These are phyloP conservation scores for Xylaria intraflava DNA, from an alignment of 495 filamentous ascomycete species.

Conservation along the genomic window DNA sequence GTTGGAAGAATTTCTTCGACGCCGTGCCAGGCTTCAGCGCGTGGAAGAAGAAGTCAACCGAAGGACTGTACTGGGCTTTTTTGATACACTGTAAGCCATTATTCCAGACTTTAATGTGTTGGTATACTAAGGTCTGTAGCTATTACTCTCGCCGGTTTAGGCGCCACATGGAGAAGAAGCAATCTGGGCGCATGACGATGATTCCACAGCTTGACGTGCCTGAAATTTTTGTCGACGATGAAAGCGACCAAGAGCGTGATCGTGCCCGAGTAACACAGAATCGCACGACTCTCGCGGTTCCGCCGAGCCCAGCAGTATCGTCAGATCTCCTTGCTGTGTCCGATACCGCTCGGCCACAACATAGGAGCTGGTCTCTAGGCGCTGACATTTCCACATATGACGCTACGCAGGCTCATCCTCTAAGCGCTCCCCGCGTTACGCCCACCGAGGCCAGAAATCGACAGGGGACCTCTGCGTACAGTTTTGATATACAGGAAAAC, in stretches of 20 bases:
- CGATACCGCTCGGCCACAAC: slow-evolving; percentile 28
- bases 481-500: slow-evolving; percentile 36
- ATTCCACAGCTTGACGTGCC: slow-evolving; percentile 80
- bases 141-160: slow-evolving; percentile 82
- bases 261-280: slow-evolving; percentile 16
- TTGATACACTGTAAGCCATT: slow-evolving; percentile 69
- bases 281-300: slow-evolving; percentile 20
- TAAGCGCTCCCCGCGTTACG: slow-evolving; percentile 31
- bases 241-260: slow-evolving; percentile 25
- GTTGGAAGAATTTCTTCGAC: slow-evolving; percentile 90
- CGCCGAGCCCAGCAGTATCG: slow-evolving; percentile 11
- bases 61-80: slow-evolving; percentile 86
- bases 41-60: slow-evolving; percentile 94
- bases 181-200: slow-evolving; percentile 63
- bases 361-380: slow-evolving; percentile 35
- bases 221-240: slow-evolving; percentile 80
- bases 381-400: slow-evolving; percentile 39
- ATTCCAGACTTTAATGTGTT: background rate
- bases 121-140: slow-evolving; percentile 22
- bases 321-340: slow-evolving; percentile 31
- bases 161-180: slow-evolving; percentile 58
- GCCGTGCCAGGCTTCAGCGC: slow-evolving; percentile 80
- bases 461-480: slow-evolving; percentile 32
- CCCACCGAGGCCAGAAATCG: slow-evolving; percentile 25
- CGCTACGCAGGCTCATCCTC: slow-evolving; percentile 36